A percentile compares a stretch with the other conserved stretches of the same genome.
phyloP scores from a whole-genome alignment of 495 filamentous ascomycete species.

The Penicillium cosmopolitanum region DNA sequence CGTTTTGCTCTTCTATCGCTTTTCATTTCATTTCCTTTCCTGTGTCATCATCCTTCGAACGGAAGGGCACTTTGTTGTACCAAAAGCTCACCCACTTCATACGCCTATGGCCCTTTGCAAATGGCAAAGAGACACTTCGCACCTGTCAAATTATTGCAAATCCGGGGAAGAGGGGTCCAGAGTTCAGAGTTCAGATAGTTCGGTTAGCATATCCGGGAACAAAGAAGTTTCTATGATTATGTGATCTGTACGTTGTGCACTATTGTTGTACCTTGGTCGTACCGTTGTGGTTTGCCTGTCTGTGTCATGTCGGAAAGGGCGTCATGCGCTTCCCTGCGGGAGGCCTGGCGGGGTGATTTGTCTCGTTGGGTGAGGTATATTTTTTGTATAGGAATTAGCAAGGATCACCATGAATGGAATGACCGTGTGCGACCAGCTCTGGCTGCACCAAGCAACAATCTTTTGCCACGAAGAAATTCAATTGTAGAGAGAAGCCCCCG shows the following conservation, averaged over 20 bases:
- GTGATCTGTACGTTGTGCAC: slow-evolving; percentile 20
- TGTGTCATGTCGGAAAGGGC: slow-evolving; percentile 17
- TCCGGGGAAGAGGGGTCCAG: neutral
- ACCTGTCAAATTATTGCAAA: too few relatives aligned
- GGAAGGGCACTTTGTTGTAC: neutral
- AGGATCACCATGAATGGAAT: slow-evolving; percentile 22
- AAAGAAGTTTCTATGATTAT: neutral
- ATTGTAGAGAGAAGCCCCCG: neutral
- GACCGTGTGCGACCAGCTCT: slow-evolving; percentile 18
- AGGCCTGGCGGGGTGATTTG: neutral
- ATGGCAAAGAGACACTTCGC: too few relatives aligned
- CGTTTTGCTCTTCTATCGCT: slow-evolving; percentile 14
- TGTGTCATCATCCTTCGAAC: neutral
- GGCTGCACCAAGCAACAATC: slow-evolving; percentile 11
- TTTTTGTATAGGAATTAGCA: slow-evolving; percentile 19
- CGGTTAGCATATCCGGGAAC: neutral
- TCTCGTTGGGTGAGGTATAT: slow-evolving; percentile 11
- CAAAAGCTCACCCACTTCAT: too few relatives aligned
- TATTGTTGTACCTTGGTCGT: slow-evolving; percentile 25
- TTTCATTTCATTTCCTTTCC: slow-evolving; percentile 9
- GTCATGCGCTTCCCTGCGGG: neutral
- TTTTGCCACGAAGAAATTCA: neutral
- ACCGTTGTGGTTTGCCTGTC: slow-evolving; percentile 18
- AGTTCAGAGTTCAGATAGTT: too few relatives aligned
- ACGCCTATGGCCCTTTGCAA: too few relatives aligned